phyloP scores from a whole-genome alignment of 345 rosid genomes.

The Geranium rotundifolium region DNA sequence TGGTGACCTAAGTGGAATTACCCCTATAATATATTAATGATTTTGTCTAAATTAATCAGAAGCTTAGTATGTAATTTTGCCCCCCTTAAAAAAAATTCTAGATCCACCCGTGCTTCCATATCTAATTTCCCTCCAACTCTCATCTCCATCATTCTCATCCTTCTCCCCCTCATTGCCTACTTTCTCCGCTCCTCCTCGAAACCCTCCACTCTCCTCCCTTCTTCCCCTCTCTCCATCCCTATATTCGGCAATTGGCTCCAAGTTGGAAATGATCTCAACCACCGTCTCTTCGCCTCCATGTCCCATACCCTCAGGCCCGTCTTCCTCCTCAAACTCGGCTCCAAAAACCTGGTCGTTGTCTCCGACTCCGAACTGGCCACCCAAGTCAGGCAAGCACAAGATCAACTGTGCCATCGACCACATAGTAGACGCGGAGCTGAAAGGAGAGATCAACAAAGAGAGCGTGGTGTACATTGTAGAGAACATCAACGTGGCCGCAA shows the following conservation, averaged over 20 bases:
- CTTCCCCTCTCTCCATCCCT: conserved; percentile 37
- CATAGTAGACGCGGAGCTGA: conserved; percentile 43
- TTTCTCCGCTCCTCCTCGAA: neutral
- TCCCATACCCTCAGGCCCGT: conserved; percentile 29
- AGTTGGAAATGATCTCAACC: conserved; percentile 56
- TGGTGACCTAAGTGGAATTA: too few relatives aligned
- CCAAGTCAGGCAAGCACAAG: conserved; percentile 40
- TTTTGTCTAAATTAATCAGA: too few relatives aligned
- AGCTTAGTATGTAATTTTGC: too few relatives aligned
- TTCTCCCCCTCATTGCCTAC: neutral
- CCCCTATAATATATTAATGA: too few relatives aligned
- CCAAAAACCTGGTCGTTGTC: conserved; percentile 31
- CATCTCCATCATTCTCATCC: neutral
- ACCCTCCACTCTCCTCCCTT: conserved; percentile 24
- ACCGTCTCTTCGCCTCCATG: conserved; percentile 39
- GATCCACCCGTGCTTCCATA: too few relatives aligned
- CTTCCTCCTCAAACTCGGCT: conserved; percentile 44
- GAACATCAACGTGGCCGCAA: conserved; percentile 63
- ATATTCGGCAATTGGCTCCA: conserved; percentile 57
- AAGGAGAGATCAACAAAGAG: conserved; percentile 49
- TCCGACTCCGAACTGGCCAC: conserved; percentile 43
- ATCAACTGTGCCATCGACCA: conserved; percentile 46
- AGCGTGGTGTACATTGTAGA: conserved; percentile 58
- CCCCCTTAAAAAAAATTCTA: too few relatives aligned
- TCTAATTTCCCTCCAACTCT: neutral